A percentile compares a stretch with the other conserved stretches of the same genome.
Conservation (phyloP, 2,329 filamentous ascomycete genomes). For the Xylariaceae sp. region DNA sequence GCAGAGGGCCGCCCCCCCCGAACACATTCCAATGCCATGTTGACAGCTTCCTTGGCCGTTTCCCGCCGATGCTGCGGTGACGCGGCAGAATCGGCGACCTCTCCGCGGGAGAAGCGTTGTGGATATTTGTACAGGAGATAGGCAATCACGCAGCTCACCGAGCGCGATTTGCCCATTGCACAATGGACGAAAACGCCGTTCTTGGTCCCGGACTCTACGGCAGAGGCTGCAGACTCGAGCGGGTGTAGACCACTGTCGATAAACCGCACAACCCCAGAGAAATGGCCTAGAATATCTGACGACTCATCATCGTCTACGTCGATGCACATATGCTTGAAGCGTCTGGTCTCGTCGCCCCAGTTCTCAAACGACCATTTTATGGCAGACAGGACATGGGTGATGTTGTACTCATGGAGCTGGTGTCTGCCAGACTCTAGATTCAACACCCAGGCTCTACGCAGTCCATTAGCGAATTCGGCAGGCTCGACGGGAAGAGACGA, state of each 20-base stretch:
- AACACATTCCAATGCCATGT: conserved; percentile 63
- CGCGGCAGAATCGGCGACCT: conserved; percentile 42
- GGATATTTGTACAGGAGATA: conserved; percentile 73
- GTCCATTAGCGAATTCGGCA: conserved; percentile 5
- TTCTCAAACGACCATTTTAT: conserved; percentile 45
- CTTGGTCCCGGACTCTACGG: conserved; percentile 20
- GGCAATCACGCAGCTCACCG: conserved; percentile 76
- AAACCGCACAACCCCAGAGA: conserved; percentile 74
- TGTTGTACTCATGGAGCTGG: conserved; percentile 64
- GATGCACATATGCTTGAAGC: conserved; percentile 70
- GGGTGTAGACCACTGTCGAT: conserved; percentile 67
- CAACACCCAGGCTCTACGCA: conserved; percentile 68
- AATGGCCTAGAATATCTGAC: conserved; percentile 77
- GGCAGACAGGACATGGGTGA: conserved; percentile 90
- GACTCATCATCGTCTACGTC: conserved; percentile 90
- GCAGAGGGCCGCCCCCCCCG: conserved; percentile 69
- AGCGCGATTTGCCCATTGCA: conserved; percentile 94
- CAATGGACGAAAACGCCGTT: conserved; percentile 60
- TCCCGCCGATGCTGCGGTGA: conserved; percentile 38
- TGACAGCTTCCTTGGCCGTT: conserved; percentile 46
- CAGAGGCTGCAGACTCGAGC: not conserved
- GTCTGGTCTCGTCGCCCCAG: conserved; percentile 45
- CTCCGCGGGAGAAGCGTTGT: conserved; percentile 44
- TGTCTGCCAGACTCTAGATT: conserved; percentile 55
- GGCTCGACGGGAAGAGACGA: not conserved